Base-by-base conservation (phyloP, 2,329 filamentous ascomycete species). In the Mycogone perniciosa region DNA sequence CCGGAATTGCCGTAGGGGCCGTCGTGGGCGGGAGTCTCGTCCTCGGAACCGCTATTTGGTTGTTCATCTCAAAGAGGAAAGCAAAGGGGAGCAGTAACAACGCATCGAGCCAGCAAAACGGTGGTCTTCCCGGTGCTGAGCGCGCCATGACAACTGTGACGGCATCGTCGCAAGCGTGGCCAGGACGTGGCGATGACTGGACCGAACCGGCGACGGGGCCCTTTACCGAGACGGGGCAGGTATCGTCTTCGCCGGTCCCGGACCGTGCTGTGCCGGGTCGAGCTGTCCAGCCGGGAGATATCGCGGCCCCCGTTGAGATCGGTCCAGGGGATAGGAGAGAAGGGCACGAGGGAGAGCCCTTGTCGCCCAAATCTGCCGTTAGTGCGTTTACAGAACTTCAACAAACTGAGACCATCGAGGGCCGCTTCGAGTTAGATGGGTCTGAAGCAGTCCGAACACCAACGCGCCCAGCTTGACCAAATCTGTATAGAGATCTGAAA, bases 1-100 rank as follows among this genome's bases (percentile, higher is more conserved):
- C 76, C 0, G 80, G 80, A 2, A 76, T 84, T n/a, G 79, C 74
- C 5, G 68, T 76, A 1, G 80, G 77, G 13, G 71, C 76, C 4
- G 70, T 75, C 1, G 61, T 77, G 0, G 75, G 67, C 30, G 70
- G 66, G 1, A 66, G 69, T 4, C 41, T 71, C 5, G 38, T 78
- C 10, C 64, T 78, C 35, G 76, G 69, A 4, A 59, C 59, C 3
- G 54, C 72, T 11, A 67, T 71, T 0, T 82, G 75, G 73, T 67
- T 77, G 52, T 79, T 72, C 52, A 50, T 79, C 30, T 62, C 67
- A 31, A 69, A 67, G 27, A 60, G 69, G 6, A 67, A 72, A n/a
- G 27, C 31, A 1, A 35, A 31, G 29, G 31, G 7, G 11, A 26
- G 13, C 26, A 29, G 31, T 20, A 13, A 60, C 58, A 61, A 26